A percentile compares a stretch with the other conserved stretches of the same genome.
Conservation (phyloP, 2,329 filamentous ascomycete species). For the Leptoxyphium fumago region DNA sequence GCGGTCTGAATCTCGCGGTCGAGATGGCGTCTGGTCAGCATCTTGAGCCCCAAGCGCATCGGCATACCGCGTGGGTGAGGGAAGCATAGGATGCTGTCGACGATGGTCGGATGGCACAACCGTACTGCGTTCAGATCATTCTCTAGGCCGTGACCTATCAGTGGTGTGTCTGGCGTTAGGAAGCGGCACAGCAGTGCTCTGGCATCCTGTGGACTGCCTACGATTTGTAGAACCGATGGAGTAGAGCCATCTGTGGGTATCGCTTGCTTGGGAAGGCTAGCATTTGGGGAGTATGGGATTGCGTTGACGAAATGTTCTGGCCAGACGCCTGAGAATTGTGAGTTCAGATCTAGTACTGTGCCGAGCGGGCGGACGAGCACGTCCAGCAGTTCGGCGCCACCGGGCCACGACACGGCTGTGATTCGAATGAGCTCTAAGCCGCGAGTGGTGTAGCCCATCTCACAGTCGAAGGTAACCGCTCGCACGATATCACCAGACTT, state of each 20-base stretch:
- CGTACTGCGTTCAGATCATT: constrained; percentile 84
- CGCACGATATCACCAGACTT: constrained; percentile 9
- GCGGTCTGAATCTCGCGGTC: constrained; percentile 66
- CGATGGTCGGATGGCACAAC: constrained; percentile 67
- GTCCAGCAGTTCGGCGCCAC: constrained; percentile 60
- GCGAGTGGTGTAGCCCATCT: constrained; percentile 88
- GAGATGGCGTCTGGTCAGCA: constrained; percentile 55
- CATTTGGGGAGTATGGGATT: constrained; percentile 30
- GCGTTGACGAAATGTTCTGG: constrained; percentile 62
- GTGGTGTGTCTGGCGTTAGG: constrained; percentile 60
- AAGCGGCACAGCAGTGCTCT: constrained; percentile 63
- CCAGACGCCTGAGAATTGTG: constrained; percentile 76
- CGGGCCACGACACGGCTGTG: constrained; percentile 78
- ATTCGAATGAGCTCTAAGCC: constrained; percentile 83
- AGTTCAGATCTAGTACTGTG: constrained; percentile 79
- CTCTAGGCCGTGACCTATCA: constrained; percentile 88
- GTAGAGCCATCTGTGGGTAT: background rate
- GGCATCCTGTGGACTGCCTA: constrained; percentile 59
- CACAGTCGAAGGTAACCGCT: constrained; percentile 82
- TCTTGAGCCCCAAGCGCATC: constrained; percentile 61
- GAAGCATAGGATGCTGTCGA: constrained; percentile 76
- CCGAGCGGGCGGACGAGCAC: constrained; percentile 73
- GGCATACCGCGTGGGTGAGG: constrained; percentile 67
- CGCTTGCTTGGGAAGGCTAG: constrained; percentile 3
- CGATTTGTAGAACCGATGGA: constrained; percentile 46